Evolutionary conservation across 345 rosid genomes (phyloP).

Genomic region (Eucalyptus melliodora): DNA sequence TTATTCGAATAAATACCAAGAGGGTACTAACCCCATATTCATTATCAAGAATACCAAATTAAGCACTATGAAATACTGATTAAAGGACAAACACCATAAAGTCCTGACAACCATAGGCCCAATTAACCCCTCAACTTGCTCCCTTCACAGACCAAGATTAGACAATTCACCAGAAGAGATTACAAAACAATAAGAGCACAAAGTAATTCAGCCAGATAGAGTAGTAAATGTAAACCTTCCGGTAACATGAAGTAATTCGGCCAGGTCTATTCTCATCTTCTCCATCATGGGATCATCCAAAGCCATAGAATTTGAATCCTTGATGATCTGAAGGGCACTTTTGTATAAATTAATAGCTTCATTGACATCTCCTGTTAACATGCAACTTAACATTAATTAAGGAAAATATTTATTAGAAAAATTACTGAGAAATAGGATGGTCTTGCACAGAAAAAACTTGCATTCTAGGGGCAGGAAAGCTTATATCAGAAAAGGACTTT

Average conservation of each 20-base stretch:
- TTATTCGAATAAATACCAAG: background rate
- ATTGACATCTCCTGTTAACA: constrained; percentile 46
- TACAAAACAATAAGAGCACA: background rate
- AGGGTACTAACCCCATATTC: background rate
- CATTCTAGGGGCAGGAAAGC: background rate
- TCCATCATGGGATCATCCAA: constrained; percentile 51
- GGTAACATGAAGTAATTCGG: constrained; percentile 72
- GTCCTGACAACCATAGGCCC: background rate
- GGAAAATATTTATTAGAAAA: background rate
- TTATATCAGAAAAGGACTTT: background rate
- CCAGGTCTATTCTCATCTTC: constrained; percentile 82
- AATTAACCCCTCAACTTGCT: background rate
- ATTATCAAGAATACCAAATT: background rate
- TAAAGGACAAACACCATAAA: background rate
- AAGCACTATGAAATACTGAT: background rate
- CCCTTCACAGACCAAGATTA: background rate
- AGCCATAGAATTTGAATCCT: constrained; percentile 47
- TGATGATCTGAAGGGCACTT: constrained; percentile 50
- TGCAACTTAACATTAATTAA: background rate
- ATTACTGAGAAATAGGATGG: background rate
- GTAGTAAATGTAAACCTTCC: constrained; percentile 40
- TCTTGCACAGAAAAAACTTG: background rate
- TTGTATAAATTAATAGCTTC: constrained; percentile 61
- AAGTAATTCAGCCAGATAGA: background rate
- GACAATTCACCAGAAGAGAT: background rate